Evolutionary conservation across 352 stramenopile genomes (phyloP).

Genomic region (Phytophthora lateralis): DNA sequence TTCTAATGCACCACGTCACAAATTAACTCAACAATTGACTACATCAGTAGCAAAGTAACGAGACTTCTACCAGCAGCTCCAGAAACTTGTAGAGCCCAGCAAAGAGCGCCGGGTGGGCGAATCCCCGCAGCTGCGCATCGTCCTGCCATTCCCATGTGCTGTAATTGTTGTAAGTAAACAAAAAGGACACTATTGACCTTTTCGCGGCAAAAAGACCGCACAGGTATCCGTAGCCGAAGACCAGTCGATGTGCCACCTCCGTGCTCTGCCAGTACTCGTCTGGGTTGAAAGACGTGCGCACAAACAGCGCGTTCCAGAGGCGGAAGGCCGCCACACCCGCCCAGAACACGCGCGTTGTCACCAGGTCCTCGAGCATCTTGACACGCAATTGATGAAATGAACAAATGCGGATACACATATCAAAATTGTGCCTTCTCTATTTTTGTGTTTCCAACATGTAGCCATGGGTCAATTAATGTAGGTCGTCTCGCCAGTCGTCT

Average conservation of each 20-base stretch:
- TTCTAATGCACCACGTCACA: slow-evolving; percentile 38
- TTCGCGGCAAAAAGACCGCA: slow-evolving; percentile 29
- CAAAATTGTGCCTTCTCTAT: slow-evolving; percentile 31
- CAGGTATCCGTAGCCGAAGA: slow-evolving; percentile 88
- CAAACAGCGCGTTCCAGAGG: slow-evolving; percentile 82
- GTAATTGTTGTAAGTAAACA: slow-evolving; percentile 2
- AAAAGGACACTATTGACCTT: slow-evolving; percentile 3
- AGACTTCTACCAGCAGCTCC: slow-evolving; percentile 49
- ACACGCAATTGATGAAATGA: slow-evolving; percentile 14
- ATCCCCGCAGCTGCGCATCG: slow-evolving; percentile 72
- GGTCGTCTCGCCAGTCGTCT: slow-evolving; percentile 25
- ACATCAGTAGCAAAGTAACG: not conserved
- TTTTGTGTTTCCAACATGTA: slow-evolving; percentile 18
- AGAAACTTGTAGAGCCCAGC: slow-evolving; percentile 81
- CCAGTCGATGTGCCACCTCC: slow-evolving; percentile 84
- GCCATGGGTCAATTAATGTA: slow-evolving; percentile 6
- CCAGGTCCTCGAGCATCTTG: slow-evolving; percentile 41
- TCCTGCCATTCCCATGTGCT: slow-evolving; percentile 90
- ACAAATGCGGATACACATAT: not conserved
- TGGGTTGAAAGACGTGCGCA: slow-evolving; percentile 87
- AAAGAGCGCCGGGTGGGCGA: slow-evolving; percentile 80
- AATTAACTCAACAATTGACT: slow-evolving; percentile 1
- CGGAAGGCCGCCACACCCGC: slow-evolving; percentile 61
- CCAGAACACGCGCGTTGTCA: slow-evolving; percentile 55
- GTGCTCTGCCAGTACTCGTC: slow-evolving; percentile 92